Conservation (phyloP, 805 yeast genomes). For the Pichia paraexigua region DNA sequence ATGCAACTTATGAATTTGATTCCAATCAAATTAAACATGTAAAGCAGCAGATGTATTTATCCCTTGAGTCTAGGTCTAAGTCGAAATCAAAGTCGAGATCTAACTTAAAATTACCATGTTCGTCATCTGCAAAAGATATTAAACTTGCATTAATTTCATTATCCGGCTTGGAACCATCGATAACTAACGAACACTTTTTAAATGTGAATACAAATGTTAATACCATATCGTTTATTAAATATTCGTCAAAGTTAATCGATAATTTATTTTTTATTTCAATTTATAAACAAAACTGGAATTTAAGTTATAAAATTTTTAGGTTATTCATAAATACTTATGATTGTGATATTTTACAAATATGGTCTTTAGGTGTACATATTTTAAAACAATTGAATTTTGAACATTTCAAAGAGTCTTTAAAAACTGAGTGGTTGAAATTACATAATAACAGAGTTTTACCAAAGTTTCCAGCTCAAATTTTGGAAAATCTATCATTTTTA, state of each 20-base stretch:
- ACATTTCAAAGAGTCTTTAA: slow-evolving; percentile 14
- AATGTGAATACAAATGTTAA: not conserved
- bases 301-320: slow-evolving; percentile 46
- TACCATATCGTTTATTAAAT: slow-evolving; percentile 11
- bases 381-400: slow-evolving; percentile 26
- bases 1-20: not conserved
- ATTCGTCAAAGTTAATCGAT: slow-evolving; percentile 22
- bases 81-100: not conserved
- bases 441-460: not conserved
- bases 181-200: not conserved
- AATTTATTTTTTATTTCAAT: slow-evolving; percentile 43
- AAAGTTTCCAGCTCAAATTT: not conserved
- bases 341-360: slow-evolving; percentile 47
- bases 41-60: slow-evolving; percentile 6
- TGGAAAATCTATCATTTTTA: slow-evolving; percentile 2
- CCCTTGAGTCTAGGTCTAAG: not conserved
- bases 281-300: slow-evolving; percentile 42
- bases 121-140: not conserved
- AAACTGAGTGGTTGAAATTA: not conserved
- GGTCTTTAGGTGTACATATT: slow-evolving; percentile 60
- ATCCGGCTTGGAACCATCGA: not conserved
- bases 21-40: slow-evolving; percentile 4
- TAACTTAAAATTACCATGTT: not conserved
- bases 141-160: not conserved
- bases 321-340: slow-evolving; percentile 39